These are phyloP conservation scores for Punctularia strigosozonata DNA, from an alignment of 768 basidiomycete species.

Conservation along the genomic window DNA sequence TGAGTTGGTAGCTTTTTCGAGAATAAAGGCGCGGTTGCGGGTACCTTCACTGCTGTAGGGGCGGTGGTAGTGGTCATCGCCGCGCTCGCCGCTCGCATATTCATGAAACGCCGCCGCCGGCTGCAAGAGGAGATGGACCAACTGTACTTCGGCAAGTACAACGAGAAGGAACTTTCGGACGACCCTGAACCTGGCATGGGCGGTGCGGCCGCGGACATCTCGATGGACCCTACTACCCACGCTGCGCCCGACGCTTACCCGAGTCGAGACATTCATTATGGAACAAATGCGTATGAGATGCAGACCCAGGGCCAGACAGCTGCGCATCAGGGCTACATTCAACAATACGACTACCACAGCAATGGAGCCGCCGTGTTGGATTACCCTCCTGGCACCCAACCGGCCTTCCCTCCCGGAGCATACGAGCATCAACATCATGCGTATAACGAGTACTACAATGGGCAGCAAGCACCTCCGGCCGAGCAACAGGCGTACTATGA, in stretches of 20 bases:
- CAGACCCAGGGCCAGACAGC: constrained; percentile 10
- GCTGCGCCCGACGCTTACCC: constrained; percentile 14
- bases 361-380: constrained; percentile 8
- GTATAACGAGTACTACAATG: too few relatives aligned
- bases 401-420: constrained; percentile 3
- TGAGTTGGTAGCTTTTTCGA: constrained; percentile 27
- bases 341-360: constrained; percentile 1
- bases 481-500: too few relatives aligned
- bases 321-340: constrained; percentile 12
- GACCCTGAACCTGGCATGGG: neutral
- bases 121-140: constrained; percentile 16
- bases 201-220: constrained; percentile 7
- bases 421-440: too few relatives aligned
- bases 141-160: constrained; percentile 16
- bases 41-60: constrained; percentile 30
- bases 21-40: constrained; percentile 34
- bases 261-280: constrained; percentile 16
- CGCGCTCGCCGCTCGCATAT: constrained; percentile 16
- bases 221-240: constrained; percentile 6
- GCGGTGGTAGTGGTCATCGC: constrained; percentile 22
- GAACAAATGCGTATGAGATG: constrained; percentile 6
- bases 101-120: constrained; percentile 19
- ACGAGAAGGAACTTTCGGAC: constrained; percentile 1
- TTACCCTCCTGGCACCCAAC: constrained; percentile 3
- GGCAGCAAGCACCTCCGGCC: too few relatives aligned